These are phyloP conservation scores for Kazachstania viticola DNA, from an alignment of 805 yeast species.

Conservation along the genomic window DNA sequence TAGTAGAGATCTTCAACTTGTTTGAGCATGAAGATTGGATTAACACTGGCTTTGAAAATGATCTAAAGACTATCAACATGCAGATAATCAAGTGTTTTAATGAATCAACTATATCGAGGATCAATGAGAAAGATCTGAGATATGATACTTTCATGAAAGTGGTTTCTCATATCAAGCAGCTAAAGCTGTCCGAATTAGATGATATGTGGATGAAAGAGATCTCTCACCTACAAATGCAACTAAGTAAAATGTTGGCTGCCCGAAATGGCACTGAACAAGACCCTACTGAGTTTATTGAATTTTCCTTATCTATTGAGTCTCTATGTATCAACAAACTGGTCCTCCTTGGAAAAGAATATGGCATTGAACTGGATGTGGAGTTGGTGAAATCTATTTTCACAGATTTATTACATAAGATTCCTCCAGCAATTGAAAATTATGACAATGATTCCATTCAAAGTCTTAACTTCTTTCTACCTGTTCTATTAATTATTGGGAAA, in stretches of 20 bases:
- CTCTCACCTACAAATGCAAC: slow-evolving; percentile 11
- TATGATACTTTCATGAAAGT: slow-evolving; percentile 11
- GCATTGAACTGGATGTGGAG: slow-evolving; percentile 15
- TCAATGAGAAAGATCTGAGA: too few species aligned
- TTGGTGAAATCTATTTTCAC: slow-evolving; percentile 10
- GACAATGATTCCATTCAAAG: slow-evolving; percentile 6
- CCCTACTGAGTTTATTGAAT: slow-evolving; percentile 6
- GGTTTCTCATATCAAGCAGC: slow-evolving; percentile 11
- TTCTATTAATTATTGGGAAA: slow-evolving; percentile 19
- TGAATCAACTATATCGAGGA: background rate
- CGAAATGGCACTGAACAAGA: slow-evolving; percentile 3
- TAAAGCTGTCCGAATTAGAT: slow-evolving; percentile 14
- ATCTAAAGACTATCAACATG: slow-evolving; percentile 13
- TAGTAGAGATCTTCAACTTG: slow-evolving; percentile 16
- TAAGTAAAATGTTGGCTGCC: slow-evolving; percentile 16
- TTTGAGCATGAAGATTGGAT: slow-evolving; percentile 24
- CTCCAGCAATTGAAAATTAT: slow-evolving; percentile 4
- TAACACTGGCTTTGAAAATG: slow-evolving; percentile 16
- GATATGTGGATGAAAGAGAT: slow-evolving; percentile 19
- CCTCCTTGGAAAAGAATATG: slow-evolving; percentile 18
- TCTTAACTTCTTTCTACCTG: slow-evolving; percentile 19
- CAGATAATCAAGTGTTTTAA: slow-evolving; percentile 9
- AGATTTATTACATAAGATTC: slow-evolving; percentile 10
- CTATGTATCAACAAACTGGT: slow-evolving; percentile 21
- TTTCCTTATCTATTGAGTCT: slow-evolving; percentile 9